phyloP scores from a whole-genome alignment of 805 yeast species.

The Candida khao-thaluensis region DNA sequence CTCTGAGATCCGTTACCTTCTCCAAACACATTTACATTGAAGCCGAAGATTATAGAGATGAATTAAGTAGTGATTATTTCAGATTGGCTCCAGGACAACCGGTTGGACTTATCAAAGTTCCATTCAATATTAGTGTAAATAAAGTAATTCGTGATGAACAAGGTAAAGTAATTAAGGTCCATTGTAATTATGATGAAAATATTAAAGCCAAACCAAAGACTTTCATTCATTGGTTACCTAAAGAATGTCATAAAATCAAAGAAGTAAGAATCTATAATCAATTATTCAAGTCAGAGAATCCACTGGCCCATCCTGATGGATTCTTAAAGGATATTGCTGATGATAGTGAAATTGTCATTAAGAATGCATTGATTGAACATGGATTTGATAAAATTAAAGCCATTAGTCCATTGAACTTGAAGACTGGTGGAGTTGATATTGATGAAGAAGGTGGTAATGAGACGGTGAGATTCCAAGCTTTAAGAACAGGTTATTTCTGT shows the following conservation, averaged over 20 bases:
- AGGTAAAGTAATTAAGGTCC: conserved; percentile 68
- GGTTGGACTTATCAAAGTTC: conserved; percentile 92
- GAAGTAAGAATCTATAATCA: conserved; percentile 88
- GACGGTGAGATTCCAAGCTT: conserved; percentile 95
- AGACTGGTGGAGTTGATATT: conserved; percentile 61
- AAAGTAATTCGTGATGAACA: conserved; percentile 42
- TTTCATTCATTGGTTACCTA: conserved; percentile 94
- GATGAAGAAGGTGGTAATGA: conserved; percentile 66
- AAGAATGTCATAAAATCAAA: conserved; percentile 53
- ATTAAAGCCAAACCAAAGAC: conserved; percentile 84
- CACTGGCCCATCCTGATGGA: conserved; percentile 84
- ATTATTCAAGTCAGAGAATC: conserved; percentile 88
- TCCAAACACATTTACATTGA: conserved; percentile 81
- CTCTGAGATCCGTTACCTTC: conserved; percentile 67
- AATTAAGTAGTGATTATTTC: conserved; percentile 74
- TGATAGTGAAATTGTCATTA: conserved; percentile 67
- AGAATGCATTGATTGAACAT: conserved; percentile 69
- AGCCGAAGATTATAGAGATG: conserved; percentile 73
- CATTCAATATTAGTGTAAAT: conserved; percentile 71
- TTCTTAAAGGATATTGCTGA: conserved; percentile 80
- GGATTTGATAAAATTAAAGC: conserved; percentile 66
- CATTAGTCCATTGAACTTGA: conserved; percentile 74
- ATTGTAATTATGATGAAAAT: conserved; percentile 77
- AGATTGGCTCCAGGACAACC: conserved; percentile 92
- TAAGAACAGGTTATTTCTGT: conserved; percentile 95